A percentile compares a stretch with the other conserved stretches of the same genome.
Conservation (phyloP, 805 yeast genomes). For the Wickerhamomyces queroliae region DNA sequence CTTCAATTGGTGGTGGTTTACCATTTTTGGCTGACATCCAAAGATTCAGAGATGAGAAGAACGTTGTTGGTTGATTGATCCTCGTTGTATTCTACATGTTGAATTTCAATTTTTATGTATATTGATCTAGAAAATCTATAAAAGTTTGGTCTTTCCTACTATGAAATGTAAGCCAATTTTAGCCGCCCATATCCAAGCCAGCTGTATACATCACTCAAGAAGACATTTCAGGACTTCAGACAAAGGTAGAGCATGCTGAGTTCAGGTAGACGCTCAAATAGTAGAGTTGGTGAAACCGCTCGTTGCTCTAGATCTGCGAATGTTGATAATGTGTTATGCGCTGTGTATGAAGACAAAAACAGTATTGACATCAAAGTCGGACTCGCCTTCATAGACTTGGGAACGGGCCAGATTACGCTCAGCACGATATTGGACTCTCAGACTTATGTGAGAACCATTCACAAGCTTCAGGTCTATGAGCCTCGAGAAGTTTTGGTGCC, state of each 20-base stretch:
- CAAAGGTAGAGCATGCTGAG: too few species aligned
- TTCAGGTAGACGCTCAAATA: too few species aligned
- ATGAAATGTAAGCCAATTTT: too few species aligned
- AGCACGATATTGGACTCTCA: conserved; percentile 37
- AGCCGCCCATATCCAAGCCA: too few species aligned
- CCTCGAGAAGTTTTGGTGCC: conserved; percentile 34
- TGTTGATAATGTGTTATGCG: conserved; percentile 19
- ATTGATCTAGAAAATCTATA: too few species aligned
- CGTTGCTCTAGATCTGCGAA: neutral
- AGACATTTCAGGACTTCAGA: too few species aligned
- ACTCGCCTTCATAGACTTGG: conserved; percentile 30
- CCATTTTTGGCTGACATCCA: conserved; percentile 49
- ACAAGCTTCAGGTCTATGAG: conserved; percentile 29
- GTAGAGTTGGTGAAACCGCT: too few species aligned
- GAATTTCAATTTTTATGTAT: too few species aligned
- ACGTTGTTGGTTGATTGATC: conserved; percentile 37
- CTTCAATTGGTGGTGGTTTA: conserved; percentile 30
- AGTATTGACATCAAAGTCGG: conserved; percentile 29
- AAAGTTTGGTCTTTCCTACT: too few species aligned
- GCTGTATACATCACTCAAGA: too few species aligned
- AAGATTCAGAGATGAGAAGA: conserved; percentile 39
- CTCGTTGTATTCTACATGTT: neutral
- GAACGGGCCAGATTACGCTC: conserved; percentile 31
- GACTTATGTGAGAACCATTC: conserved; percentile 38
- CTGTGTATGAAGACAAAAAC: conserved; percentile 22